Conservation (phyloP, 2,329 filamentous ascomycete species). For the Pestalotiopsis sp. region DNA sequence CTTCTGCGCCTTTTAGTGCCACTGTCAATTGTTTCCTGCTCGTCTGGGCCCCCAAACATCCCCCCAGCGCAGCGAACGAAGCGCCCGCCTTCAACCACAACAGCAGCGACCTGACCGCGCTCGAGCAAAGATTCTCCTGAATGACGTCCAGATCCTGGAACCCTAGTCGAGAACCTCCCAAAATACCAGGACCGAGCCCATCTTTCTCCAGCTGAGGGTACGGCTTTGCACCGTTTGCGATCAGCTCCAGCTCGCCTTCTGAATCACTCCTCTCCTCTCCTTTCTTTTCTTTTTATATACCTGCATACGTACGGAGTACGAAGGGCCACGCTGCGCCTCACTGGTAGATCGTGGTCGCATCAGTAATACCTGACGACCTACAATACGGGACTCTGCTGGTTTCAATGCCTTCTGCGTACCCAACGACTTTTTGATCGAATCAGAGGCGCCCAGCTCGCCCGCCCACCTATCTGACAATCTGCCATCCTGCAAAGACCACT, state of each 20-base stretch:
- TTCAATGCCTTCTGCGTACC: conserved; percentile 22
- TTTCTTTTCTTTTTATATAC: background rate
- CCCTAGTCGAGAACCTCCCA: background rate
- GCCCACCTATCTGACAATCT: background rate
- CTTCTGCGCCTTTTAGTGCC: background rate
- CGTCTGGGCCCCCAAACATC: background rate
- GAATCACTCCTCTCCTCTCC: background rate
- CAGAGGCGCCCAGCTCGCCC: conserved; percentile 21
- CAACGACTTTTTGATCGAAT: conserved; percentile 25
- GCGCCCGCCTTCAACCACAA: background rate
- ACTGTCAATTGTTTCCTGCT: background rate
- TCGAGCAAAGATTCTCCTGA: conserved; percentile 5
- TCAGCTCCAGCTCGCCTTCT: background rate
- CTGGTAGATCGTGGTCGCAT: background rate
- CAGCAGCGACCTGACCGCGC: background rate
- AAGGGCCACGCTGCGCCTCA: background rate
- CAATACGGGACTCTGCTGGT: background rate
- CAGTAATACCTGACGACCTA: conserved; percentile 1
- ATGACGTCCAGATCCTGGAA: background rate
- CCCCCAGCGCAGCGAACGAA: background rate
- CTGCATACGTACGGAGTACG: background rate
- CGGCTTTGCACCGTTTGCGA: background rate
- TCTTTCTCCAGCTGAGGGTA: background rate
- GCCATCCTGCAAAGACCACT: conserved; percentile 2
- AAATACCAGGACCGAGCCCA: background rate